phyloP scores from a whole-genome alignment of 2,329 filamentous ascomycete genomes.

The Venturia oleaginea region DNA sequence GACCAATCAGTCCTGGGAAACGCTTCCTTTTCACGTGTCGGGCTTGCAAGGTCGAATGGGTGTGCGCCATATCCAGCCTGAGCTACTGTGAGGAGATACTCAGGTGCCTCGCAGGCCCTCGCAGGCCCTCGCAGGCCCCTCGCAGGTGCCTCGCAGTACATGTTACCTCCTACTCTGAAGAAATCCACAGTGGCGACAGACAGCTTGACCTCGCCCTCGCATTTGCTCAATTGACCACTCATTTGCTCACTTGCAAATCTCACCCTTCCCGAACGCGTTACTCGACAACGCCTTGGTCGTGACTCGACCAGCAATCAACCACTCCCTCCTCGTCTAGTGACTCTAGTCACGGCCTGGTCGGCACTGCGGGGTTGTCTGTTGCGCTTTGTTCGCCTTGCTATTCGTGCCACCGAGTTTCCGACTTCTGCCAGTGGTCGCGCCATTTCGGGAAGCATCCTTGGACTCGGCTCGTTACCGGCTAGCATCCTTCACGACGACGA shows the following conservation, averaged over 20 bases:
- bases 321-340: too few relatives aligned
- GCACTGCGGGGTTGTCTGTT: background rate
- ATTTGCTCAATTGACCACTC: too few relatives aligned
- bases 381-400: background rate
- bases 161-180: too few relatives aligned
- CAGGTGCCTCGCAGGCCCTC: background rate
- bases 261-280: background rate
- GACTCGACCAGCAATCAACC: background rate
- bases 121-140: background rate
- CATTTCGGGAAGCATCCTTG: conserved; percentile 3
- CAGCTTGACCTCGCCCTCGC: background rate
- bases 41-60: background rate
- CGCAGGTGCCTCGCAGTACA: too few relatives aligned
- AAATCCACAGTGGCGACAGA: background rate
- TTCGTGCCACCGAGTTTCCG: background rate
- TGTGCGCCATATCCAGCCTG: conserved; percentile 3
- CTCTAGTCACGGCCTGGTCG: background rate
- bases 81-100: background rate
- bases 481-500: background rate
- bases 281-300: background rate
- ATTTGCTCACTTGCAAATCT: background rate
- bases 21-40: background rate
- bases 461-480: background rate
- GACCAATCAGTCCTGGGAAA: background rate
- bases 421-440: background rate